phyloP scores from a whole-genome alignment of 2,329 filamentous ascomycete genomes.

The Coniochaeta prunicola region DNA sequence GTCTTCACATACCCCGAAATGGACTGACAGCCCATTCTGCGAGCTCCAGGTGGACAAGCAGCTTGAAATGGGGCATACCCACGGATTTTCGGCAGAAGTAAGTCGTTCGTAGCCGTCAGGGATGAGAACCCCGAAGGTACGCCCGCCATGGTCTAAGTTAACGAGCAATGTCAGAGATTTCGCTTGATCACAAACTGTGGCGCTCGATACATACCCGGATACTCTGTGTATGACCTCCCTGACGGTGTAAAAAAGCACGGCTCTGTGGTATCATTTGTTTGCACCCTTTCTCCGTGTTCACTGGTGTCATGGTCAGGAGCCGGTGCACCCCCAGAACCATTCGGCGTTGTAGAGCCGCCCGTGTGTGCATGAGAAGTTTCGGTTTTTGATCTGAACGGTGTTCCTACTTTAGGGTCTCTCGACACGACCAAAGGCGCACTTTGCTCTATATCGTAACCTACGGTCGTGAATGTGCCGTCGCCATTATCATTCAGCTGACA shows the following conservation, averaged over 20 bases:
- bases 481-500: conserved; percentile 13
- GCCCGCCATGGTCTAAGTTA: neutral
- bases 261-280: neutral
- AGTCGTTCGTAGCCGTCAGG: neutral
- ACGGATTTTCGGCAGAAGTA: neutral
- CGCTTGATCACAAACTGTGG: too few species aligned
- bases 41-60: conserved; percentile 4
- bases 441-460: conserved; percentile 6
- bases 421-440: conserved; percentile 10
- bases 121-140: neutral
- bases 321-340: neutral
- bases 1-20: conserved; percentile 6
- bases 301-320: neutral
- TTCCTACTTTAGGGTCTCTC: neutral
- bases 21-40: neutral
- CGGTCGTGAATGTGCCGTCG: conserved; percentile 12
- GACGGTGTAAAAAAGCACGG: neutral
- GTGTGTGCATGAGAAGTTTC: too few species aligned
- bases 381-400: too few species aligned
- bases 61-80: conserved; percentile 7
- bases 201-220: neutral
- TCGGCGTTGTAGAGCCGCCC: neutral
- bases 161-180: neutral
- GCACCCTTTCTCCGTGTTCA: neutral
- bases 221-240: neutral